Conservation (phyloP, 1,139 yeast genomes). For the Lipomyces yarrowii region DNA sequence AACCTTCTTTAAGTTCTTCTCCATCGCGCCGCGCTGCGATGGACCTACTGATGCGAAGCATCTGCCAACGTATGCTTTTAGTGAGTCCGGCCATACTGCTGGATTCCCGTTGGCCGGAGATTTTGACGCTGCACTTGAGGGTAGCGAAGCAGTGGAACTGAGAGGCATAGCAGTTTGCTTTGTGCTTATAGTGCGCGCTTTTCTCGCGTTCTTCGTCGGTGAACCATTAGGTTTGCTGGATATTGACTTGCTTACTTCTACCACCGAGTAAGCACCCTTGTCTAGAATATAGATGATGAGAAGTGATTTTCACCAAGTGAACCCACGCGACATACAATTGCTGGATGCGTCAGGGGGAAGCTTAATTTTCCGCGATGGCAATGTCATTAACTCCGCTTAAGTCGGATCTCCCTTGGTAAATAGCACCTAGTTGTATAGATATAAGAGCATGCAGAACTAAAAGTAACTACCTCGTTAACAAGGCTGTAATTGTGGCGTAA, state of each 20-base stretch:
- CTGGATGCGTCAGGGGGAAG: background rate
- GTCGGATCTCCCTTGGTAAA: background rate
- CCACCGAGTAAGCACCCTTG: conserved; percentile 14
- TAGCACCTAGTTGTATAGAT: background rate
- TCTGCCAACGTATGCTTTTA: conserved; percentile 52
- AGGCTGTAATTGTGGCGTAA: background rate
- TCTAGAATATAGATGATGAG: conserved; percentile 2
- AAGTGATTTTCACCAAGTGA: too few species aligned
- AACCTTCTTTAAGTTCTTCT: conserved; percentile 42
- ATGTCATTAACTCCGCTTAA: background rate
- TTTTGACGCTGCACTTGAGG: background rate
- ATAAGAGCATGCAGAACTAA: background rate
- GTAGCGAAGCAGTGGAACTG: background rate
- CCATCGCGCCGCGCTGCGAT: conserved; percentile 21
- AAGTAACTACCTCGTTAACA: background rate
- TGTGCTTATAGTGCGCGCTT: background rate
- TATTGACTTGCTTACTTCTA: conserved; percentile 20
- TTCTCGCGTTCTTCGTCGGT: background rate
- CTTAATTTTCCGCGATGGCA: conserved; percentile 4
- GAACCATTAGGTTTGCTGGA: conserved; percentile 1
- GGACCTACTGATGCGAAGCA: conserved; percentile 43
- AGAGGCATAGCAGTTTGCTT: background rate
- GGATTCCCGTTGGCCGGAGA: background rate
- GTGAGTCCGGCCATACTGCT: conserved; percentile 51
- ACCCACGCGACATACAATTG: background rate